Conservation (phyloP, 805 yeast genomes). For the Schizosaccharomyces osmophilus region DNA sequence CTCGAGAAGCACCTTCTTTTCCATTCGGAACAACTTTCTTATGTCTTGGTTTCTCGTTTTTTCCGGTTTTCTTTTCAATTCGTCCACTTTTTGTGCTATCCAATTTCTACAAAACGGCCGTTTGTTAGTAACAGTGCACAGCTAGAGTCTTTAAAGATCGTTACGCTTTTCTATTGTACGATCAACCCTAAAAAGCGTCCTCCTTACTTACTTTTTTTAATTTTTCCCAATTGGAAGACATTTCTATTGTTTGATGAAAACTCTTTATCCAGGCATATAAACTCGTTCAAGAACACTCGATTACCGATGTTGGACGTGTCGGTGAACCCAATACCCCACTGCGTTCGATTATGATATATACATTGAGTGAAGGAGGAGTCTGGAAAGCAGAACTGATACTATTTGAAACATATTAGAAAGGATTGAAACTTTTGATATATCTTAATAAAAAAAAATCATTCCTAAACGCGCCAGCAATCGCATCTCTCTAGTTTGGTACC, state of each 20-base stretch:
- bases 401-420: too few relatives aligned
- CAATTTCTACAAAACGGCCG: background rate
- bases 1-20: background rate
- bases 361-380: too few relatives aligned
- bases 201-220: background rate
- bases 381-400: too few relatives aligned
- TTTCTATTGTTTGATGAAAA: background rate
- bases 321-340: too few relatives aligned
- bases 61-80: background rate
- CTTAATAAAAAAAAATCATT: too few relatives aligned
- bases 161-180: background rate
- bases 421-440: too few relatives aligned
- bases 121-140: too few relatives aligned
- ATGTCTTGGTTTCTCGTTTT: background rate
- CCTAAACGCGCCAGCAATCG: too few relatives aligned
- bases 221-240: slow-evolving; percentile 1
- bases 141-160: too few relatives aligned
- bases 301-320: too few relatives aligned
- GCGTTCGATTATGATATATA: too few relatives aligned
- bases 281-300: background rate
- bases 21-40: background rate
- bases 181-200: background rate
- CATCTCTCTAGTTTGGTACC: too few relatives aligned
- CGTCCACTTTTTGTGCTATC: background rate
- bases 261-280: background rate